Evolutionary conservation across 805 yeast genomes (phyloP).

Genomic region (Naumovozyma baii): DNA sequence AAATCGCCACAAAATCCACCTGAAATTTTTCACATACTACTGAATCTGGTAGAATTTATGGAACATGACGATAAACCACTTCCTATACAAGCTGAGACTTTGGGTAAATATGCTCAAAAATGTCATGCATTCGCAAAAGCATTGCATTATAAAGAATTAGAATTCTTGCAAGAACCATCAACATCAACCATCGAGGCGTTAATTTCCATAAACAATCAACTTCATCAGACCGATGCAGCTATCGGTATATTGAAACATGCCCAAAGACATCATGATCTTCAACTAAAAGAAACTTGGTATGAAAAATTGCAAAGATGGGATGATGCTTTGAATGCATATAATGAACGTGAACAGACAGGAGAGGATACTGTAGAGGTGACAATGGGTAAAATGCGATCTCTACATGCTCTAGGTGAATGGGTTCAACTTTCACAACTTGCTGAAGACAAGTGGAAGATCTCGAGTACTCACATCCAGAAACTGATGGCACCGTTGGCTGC

Average conservation of each 20-base stretch:
- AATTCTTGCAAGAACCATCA: slow-evolving; percentile 86
- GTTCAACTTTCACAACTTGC: slow-evolving; percentile 82
- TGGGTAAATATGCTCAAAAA: slow-evolving; percentile 87
- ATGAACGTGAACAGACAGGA: slow-evolving; percentile 52
- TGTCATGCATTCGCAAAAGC: slow-evolving; percentile 98
- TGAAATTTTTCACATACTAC: slow-evolving; percentile 81
- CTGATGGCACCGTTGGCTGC: slow-evolving; percentile 96
- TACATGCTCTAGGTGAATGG: slow-evolving; percentile 99
- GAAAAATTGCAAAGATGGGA: slow-evolving; percentile 97
- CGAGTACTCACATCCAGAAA: slow-evolving; percentile 64
- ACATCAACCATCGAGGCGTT: slow-evolving; percentile 86
- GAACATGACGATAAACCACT: slow-evolving; percentile 94
- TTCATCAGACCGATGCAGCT: slow-evolving; percentile 96
- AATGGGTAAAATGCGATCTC: slow-evolving; percentile 96
- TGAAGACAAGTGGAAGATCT: slow-evolving; percentile 69
- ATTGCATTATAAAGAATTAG: slow-evolving; percentile 87
- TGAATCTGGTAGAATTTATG: slow-evolving; percentile 90
- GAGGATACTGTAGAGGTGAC: slow-evolving; percentile 72
- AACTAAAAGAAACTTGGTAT: slow-evolving; percentile 94
- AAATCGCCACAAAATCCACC: slow-evolving; percentile 91
- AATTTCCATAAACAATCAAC: slow-evolving; percentile 84
- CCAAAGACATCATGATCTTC: slow-evolving; percentile 79
- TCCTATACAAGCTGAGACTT: slow-evolving; percentile 80
- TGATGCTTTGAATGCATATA: slow-evolving; percentile 87
- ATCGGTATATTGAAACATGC: slow-evolving; percentile 94